Conservation (phyloP, 768 basidiomycete genomes). For the Cantharellus cinnabarinus region DNA sequence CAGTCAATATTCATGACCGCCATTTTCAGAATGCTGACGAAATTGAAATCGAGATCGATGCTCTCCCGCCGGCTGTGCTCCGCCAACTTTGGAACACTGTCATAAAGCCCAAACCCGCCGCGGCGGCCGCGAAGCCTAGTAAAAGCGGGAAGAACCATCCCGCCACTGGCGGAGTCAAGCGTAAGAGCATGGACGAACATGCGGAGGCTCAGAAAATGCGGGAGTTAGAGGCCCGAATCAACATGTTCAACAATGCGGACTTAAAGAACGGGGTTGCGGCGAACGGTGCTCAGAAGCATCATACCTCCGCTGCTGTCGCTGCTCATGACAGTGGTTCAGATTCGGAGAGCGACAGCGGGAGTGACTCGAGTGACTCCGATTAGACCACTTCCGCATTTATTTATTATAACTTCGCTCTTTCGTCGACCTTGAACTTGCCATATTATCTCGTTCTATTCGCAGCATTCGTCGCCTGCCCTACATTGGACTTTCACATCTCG, state of each 20-base stretch:
- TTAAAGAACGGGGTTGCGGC: background rate
- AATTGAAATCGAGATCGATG: conserved; percentile 95
- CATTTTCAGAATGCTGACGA: conserved; percentile 69
- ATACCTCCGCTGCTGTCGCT: background rate
- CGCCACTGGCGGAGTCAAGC: conserved; percentile 75
- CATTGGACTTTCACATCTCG: background rate
- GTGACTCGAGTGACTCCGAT: background rate
- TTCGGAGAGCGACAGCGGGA: conserved; percentile 1
- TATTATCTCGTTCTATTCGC: background rate
- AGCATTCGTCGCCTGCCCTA: background rate
- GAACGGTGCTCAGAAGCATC: background rate
- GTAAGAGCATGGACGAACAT: conserved; percentile 94
- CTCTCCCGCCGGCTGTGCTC: conserved; percentile 66
- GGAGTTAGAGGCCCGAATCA: conserved; percentile 68
- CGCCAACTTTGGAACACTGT: conserved; percentile 94
- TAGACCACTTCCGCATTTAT: background rate
- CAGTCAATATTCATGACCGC: background rate
- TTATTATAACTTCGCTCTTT: background rate
- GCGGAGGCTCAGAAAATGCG: conserved; percentile 91
- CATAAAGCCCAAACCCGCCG: conserved; percentile 36
- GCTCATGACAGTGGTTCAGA: background rate
- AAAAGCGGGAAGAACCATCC: conserved; percentile 44
- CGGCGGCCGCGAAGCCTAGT: conserved; percentile 9
- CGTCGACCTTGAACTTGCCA: background rate
- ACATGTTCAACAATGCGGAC: background rate